Conservation (phyloP, 768 basidiomycete species). For the Trametes meyenii region DNA sequence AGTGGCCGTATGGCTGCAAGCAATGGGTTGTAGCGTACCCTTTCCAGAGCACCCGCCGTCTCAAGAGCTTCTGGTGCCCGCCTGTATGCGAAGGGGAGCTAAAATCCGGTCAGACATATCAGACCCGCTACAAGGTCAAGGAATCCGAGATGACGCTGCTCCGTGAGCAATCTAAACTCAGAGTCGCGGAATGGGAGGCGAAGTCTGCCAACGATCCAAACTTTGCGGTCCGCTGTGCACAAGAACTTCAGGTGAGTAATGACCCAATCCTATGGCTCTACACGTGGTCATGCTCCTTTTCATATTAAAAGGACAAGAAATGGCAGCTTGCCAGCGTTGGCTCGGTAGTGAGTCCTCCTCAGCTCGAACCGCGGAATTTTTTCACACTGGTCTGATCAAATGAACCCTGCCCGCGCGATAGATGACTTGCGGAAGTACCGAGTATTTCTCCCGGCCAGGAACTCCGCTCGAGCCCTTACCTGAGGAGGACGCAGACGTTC, state of each 20-base stretch:
- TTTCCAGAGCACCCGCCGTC: neutral
- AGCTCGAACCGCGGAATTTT: neutral
- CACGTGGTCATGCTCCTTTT: neutral
- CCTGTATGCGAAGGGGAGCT: neutral
- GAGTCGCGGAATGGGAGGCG: neutral
- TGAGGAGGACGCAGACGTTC: neutral
- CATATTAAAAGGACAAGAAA: neutral
- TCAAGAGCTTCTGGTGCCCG: neutral
- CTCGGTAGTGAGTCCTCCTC: neutral
- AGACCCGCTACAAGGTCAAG: too few species aligned
- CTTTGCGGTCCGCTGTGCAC: neutral
- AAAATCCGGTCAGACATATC: too few species aligned
- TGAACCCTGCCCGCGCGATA: neutral
- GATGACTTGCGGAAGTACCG: too few species aligned
- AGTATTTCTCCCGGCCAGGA: too few species aligned
- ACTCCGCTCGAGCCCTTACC: neutral
- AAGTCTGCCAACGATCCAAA: neutral
- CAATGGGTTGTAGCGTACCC: neutral
- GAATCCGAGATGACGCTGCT: too few species aligned
- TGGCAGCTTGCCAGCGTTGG: neutral
- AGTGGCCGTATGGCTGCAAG: neutral
- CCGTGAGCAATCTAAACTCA: neutral
- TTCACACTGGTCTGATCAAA: neutral
- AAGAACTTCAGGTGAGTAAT: neutral
- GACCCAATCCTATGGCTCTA: too few species aligned